Evolutionary conservation across 1,284 basidiomycete genomes (phyloP).

Genomic region (Cryptococcus sp.): DNA sequence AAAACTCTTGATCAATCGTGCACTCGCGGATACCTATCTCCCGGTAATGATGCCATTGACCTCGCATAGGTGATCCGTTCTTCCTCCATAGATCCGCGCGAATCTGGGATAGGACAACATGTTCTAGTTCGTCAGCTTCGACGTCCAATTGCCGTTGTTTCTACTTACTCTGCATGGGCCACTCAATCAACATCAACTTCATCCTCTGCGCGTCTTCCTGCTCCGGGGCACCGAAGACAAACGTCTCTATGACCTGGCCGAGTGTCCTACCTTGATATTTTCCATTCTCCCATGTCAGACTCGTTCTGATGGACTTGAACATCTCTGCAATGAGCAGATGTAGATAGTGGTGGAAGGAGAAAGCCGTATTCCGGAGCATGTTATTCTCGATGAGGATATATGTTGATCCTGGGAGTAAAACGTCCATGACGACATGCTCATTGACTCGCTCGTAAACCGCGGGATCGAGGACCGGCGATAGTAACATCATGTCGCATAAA

Average conservation of each 20-base stretch:
- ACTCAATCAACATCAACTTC: conserved; percentile 65
- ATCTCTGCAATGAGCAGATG: conserved; percentile 90
- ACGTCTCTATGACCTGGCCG: conserved; percentile 14
- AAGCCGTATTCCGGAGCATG: conserved; percentile 51
- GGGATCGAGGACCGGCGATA: conserved; percentile 54
- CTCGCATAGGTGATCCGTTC: conserved; percentile 92
- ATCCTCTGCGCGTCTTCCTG: conserved; percentile 12
- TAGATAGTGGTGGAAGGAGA: conserved; percentile 81
- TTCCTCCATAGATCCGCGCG: conserved; percentile 94
- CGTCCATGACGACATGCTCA: conserved; percentile 53
- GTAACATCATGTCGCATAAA: conserved; percentile 54
- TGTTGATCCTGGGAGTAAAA: conserved; percentile 16
- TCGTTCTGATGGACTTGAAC: conserved; percentile 54
- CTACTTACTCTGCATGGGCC: conserved; percentile 71
- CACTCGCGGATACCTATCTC: conserved; percentile 93
- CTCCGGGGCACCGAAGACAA: conserved; percentile 11
- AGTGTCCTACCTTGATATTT: conserved; percentile 10
- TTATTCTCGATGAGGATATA: conserved; percentile 62
- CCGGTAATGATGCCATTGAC: conserved; percentile 93
- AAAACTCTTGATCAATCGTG: conserved; percentile 95
- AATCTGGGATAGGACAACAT: conserved; percentile 75
- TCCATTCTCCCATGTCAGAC: conserved; percentile 10
- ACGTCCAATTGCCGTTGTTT: no score
- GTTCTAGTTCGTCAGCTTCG: conserved; percentile 16
- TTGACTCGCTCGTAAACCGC: conserved; percentile 59